phyloP scores from a whole-genome alignment of 2,329 filamentous ascomycete species.

The Salinomyces thailandicus region DNA sequence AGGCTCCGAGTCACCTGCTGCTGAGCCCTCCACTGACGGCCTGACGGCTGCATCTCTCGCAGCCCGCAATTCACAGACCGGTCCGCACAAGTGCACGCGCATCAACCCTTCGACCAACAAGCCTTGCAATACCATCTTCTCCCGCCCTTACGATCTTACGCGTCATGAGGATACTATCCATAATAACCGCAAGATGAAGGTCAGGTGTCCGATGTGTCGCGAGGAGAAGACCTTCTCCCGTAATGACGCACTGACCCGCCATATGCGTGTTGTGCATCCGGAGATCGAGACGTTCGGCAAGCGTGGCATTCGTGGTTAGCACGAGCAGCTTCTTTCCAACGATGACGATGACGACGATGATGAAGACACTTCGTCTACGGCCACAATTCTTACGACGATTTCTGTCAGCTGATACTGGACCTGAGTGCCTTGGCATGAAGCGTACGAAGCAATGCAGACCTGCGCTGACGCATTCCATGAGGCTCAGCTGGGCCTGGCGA shows the following conservation, averaged over 20 bases:
- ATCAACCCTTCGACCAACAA: slow-evolving; percentile 93
- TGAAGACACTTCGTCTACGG: no score
- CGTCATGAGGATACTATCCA: slow-evolving; percentile 96
- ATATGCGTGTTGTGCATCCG: slow-evolving; percentile 90
- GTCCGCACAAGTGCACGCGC: slow-evolving; percentile 83
- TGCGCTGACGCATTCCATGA: not conserved
- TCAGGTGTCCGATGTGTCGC: slow-evolving; percentile 81
- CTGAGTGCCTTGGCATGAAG: no score
- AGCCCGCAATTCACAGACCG: slow-evolving; percentile 72
- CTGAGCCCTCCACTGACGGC: slow-evolving; percentile 19
- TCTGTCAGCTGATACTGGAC: no score
- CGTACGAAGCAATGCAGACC: no score
- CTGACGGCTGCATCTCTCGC: slow-evolving; percentile 47
- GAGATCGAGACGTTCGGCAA: slow-evolving; percentile 74
- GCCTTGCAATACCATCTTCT: slow-evolving; percentile 89
- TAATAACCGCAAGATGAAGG: slow-evolving; percentile 88
- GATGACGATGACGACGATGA: no score
- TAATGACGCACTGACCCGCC: slow-evolving; percentile 84
- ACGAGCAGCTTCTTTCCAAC: no score
- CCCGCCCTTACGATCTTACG: slow-evolving; percentile 89
- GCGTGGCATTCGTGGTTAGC: no score
- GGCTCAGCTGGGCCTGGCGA: slow-evolving; percentile 1
- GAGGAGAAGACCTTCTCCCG: slow-evolving; percentile 97
- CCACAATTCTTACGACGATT: no score
- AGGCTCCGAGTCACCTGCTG: slow-evolving; percentile 11